phyloP scores from a whole-genome alignment of 2,329 filamentous ascomycete genomes.

The Diaporthe destruens region DNA sequence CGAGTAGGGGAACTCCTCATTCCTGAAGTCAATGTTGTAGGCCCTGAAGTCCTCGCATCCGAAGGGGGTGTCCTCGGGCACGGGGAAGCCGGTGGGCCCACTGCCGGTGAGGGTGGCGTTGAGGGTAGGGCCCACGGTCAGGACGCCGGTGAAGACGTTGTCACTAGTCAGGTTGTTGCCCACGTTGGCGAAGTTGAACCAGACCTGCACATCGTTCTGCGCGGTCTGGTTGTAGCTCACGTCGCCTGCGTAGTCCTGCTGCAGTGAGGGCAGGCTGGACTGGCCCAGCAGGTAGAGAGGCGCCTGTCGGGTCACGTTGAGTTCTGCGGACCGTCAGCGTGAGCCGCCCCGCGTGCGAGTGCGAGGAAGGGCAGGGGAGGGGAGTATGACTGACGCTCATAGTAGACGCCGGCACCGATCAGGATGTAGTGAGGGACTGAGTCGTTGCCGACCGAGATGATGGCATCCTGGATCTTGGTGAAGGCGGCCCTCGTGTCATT shows the following conservation, averaged over 20 bases:
- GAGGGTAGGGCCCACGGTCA: constrained; percentile 74
- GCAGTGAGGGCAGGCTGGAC: constrained; percentile 55
- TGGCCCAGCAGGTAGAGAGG: constrained; percentile 74
- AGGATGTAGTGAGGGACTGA: constrained; percentile 66
- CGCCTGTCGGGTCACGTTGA: constrained; percentile 73
- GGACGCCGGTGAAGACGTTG: constrained; percentile 72
- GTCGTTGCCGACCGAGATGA: constrained; percentile 56
- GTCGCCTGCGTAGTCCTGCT: constrained; percentile 53
- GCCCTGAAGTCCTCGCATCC: constrained; percentile 73
- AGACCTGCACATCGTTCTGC: constrained; percentile 65
- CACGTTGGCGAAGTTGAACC: constrained; percentile 69
- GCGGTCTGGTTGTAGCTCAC: constrained; percentile 56
- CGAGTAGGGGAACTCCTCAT: constrained; percentile 64
- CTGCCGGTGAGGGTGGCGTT: constrained; percentile 72
- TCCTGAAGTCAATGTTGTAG: constrained; percentile 76
- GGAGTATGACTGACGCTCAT: constrained; percentile 56
- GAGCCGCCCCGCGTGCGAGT: too few species aligned
- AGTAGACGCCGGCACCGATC: constrained; percentile 70
- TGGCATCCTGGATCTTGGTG: constrained; percentile 55
- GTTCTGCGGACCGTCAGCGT: constrained; percentile 48
- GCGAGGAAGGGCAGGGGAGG: too few species aligned
- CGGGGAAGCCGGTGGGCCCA: constrained; percentile 71
- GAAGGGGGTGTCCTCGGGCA: constrained; percentile 72
- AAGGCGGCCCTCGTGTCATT: constrained; percentile 53
- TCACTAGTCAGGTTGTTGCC: constrained; percentile 59